These are phyloP conservation scores for Hemisphaericaspora xylanilytica DNA, from an alignment of 1,139 yeast species.

Conservation along the genomic window DNA sequence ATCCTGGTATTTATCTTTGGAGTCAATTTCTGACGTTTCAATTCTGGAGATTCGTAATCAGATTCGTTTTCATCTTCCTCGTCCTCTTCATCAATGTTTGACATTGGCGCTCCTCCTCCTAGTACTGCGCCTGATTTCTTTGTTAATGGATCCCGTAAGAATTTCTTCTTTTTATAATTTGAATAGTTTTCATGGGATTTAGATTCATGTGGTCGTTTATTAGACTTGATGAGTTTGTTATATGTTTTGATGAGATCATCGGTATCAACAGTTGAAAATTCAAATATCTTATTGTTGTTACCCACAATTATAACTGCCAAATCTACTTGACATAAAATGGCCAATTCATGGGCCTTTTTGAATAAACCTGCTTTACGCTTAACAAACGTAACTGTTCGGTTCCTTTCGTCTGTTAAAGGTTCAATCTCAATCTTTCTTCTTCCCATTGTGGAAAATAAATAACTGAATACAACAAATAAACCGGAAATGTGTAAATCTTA, in stretches of 20 bases:
- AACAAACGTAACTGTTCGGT: slow-evolving; percentile 84
- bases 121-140: slow-evolving; percentile 14
- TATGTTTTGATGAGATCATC: slow-evolving; percentile 59
- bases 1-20: slow-evolving; percentile 8
- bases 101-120: slow-evolving; percentile 5
- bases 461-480: background rate
- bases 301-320: slow-evolving; percentile 88
- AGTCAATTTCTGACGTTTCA: slow-evolving; percentile 23
- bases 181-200: slow-evolving; percentile 64
- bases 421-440: slow-evolving; percentile 94
- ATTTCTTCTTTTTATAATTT: slow-evolving; percentile 35
- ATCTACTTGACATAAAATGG: slow-evolving; percentile 90
- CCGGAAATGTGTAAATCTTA: background rate
- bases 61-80: slow-evolving; percentile 26
- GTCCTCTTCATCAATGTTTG: slow-evolving; percentile 15
- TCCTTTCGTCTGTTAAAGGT: slow-evolving; percentile 88
- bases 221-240: slow-evolving; percentile 24
- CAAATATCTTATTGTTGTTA: slow-evolving; percentile 76
- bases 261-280: slow-evolving; percentile 73
- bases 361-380: slow-evolving; percentile 93
- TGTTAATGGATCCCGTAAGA: slow-evolving; percentile 18
- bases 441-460: too few relatives aligned
- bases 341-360: slow-evolving; percentile 93
- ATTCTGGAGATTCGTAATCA: slow-evolving; percentile 30
- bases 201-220: slow-evolving; percentile 46